Percentiles rank a stretch among this genome's conserved stretches.
These are phyloP conservation scores for Tricholoma terreum DNA, from an alignment of 768 basidiomycete genomes.

Conservation along the genomic window DNA sequence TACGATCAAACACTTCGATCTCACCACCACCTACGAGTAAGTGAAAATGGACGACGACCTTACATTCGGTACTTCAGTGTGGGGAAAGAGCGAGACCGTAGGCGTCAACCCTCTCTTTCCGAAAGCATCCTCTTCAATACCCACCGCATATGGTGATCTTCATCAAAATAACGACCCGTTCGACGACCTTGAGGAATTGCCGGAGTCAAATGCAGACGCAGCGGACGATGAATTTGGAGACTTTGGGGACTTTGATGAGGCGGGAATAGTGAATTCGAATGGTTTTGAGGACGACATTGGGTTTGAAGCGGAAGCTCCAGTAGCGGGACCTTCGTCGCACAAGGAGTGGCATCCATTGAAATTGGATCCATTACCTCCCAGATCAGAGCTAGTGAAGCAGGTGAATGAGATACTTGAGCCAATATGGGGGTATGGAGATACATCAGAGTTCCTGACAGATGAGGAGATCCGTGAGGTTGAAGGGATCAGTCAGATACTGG, in stretches of 20 bases:
- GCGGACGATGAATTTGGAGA: constrained; percentile 82
- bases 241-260: constrained; percentile 85
- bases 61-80: constrained; percentile 69
- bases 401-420: constrained; percentile 65
- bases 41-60: constrained; percentile 67
- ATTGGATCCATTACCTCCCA: constrained; percentile 63
- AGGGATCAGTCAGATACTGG: constrained; percentile 76
- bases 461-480: constrained; percentile 77
- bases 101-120: constrained; percentile 27
- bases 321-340: constrained; percentile 41
- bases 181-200: constrained; percentile 58
- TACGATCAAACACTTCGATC: constrained; percentile 27
- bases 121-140: constrained; percentile 19
- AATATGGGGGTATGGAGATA: constrained; percentile 56
- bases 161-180: constrained; percentile 35
- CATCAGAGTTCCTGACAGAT: constrained; percentile 54
- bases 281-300: constrained; percentile 34
- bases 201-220: constrained; percentile 40
- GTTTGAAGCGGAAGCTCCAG: constrained; percentile 37
- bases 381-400: constrained; percentile 53
- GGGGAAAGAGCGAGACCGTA: constrained; percentile 50
- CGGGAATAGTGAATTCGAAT: constrained; percentile 29
- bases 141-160: constrained; percentile 22
- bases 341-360: constrained; percentile 58
- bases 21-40: constrained; percentile 12